Percentiles rank a stretch among this genome's conserved stretches.
Conservation (phyloP, 805 yeast species). For the Ogataea nakhonphanomensis region DNA sequence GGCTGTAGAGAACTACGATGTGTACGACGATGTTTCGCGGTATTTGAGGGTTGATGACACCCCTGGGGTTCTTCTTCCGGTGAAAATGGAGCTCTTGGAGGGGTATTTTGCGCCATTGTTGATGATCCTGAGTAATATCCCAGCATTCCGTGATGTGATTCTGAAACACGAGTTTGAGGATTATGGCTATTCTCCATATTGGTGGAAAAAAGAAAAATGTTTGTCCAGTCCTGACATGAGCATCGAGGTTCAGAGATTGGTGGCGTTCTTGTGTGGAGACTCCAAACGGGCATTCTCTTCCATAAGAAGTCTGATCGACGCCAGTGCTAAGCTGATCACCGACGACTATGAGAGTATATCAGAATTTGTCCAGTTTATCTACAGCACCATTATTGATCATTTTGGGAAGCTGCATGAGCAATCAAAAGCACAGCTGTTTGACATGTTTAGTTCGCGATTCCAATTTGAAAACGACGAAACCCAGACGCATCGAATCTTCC, state of each 20-base stretch:
- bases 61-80: slow-evolving; percentile 37
- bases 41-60: slow-evolving; percentile 19
- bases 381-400: slow-evolving; percentile 18
- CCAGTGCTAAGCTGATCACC: slow-evolving; percentile 27
- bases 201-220: slow-evolving; percentile 38
- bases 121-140: slow-evolving; percentile 37
- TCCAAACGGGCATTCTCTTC: slow-evolving; percentile 40
- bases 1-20: slow-evolving; percentile 17
- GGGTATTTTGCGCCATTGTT: slow-evolving; percentile 41
- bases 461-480: slow-evolving; percentile 14
- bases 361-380: slow-evolving; percentile 27
- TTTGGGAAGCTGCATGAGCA: slow-evolving; percentile 17
- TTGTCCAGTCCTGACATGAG: slow-evolving; percentile 26
- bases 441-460: slow-evolving; percentile 19
- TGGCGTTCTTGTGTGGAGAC: slow-evolving; percentile 35
- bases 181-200: slow-evolving; percentile 36
- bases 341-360: slow-evolving; percentile 30
- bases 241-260: slow-evolving; percentile 37
- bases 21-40: slow-evolving; percentile 33
- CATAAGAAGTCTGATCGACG: slow-evolving; percentile 29
- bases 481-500: slow-evolving; percentile 28
- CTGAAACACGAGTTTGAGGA: slow-evolving; percentile 31
- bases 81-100: slow-evolving; percentile 32
- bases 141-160: slow-evolving; percentile 32
- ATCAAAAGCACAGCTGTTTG: slow-evolving; percentile 13